These are phyloP conservation scores for Phytophthora pisi DNA, from an alignment of 352 stramenopile species.

Conservation along the genomic window DNA sequence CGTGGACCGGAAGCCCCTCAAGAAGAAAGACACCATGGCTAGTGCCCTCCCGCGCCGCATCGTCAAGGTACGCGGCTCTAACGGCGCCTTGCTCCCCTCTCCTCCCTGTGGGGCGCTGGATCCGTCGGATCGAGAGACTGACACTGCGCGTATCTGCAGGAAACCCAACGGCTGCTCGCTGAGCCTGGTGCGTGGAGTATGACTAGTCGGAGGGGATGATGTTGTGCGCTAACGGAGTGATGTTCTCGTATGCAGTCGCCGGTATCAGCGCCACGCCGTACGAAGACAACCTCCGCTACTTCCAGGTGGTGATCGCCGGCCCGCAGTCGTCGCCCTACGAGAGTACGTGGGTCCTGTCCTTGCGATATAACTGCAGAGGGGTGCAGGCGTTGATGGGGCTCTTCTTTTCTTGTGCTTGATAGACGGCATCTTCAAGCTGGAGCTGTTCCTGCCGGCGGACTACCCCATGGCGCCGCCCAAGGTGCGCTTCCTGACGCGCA, in stretches of 20 bases:
- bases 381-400: background rate
- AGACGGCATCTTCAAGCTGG: conserved; percentile 95
- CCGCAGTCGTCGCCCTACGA: conserved; percentile 96
- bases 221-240: background rate
- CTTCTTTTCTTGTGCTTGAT: background rate
- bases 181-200: conserved; percentile 78
- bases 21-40: conserved; percentile 45
- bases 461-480: conserved; percentile 98
- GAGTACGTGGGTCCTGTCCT: conserved; percentile 53
- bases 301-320: conserved; percentile 97
- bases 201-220: background rate
- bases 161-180: conserved; percentile 95
- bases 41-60: conserved; percentile 73
- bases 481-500: conserved; percentile 97
- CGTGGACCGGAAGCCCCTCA: background rate
- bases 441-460: conserved; percentile 97
- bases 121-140: conserved; percentile 1
- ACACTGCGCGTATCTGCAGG: conserved; percentile 44
- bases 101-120: background rate
- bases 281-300: conserved; percentile 98
- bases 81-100: background rate
- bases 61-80: conserved; percentile 54
- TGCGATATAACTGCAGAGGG: conserved; percentile 14
- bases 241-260: conserved; percentile 60
- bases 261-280: conserved; percentile 97